These are phyloP conservation scores for Imleria badia DNA, from an alignment of 768 basidiomycete species.

Conservation along the genomic window DNA sequence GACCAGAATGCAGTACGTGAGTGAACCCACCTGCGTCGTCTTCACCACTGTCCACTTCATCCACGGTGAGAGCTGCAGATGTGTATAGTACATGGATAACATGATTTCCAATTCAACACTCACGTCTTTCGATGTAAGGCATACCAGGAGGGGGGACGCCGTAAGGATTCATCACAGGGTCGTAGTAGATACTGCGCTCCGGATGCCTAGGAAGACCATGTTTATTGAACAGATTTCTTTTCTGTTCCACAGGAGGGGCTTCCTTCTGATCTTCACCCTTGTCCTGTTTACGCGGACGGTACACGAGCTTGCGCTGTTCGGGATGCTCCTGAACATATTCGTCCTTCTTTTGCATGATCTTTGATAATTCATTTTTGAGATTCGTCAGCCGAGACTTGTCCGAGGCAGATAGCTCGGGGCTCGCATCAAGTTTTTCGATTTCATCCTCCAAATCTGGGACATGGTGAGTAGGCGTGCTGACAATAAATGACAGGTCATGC, in stretches of 20 bases:
- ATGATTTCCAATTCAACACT: slow-evolving; percentile 30
- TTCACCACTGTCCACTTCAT: slow-evolving; percentile 63
- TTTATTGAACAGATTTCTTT: slow-evolving; percentile 74
- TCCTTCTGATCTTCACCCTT: slow-evolving; percentile 41
- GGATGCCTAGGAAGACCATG: slow-evolving; percentile 86
- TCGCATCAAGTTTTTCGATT: slow-evolving; percentile 63
- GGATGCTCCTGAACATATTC: slow-evolving; percentile 93
- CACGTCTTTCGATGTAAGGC: slow-evolving; percentile 90
- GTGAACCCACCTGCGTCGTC: slow-evolving; percentile 46
- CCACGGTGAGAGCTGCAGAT: slow-evolving; percentile 53
- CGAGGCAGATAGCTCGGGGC: slow-evolving; percentile 40
- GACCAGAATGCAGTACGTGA: neutral
- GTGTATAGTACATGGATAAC: neutral
- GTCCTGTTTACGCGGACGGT: slow-evolving; percentile 51
- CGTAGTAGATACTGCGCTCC: slow-evolving; percentile 91
- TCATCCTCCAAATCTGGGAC: slow-evolving; percentile 76
- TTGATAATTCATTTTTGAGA: slow-evolving; percentile 75
- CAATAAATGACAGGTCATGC: slow-evolving; percentile 37
- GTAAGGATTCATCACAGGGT: slow-evolving; percentile 89
- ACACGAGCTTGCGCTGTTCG: slow-evolving; percentile 85
- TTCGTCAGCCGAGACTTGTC: slow-evolving; percentile 68
- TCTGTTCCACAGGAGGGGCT: slow-evolving; percentile 40
- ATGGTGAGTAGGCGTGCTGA: slow-evolving; percentile 2
- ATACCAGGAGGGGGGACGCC: slow-evolving; percentile 95
- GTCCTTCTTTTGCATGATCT: slow-evolving; percentile 83